Evolutionary conservation across 1,284 basidiomycete species (phyloP).

Genomic region (Trametes polyzona): DNA sequence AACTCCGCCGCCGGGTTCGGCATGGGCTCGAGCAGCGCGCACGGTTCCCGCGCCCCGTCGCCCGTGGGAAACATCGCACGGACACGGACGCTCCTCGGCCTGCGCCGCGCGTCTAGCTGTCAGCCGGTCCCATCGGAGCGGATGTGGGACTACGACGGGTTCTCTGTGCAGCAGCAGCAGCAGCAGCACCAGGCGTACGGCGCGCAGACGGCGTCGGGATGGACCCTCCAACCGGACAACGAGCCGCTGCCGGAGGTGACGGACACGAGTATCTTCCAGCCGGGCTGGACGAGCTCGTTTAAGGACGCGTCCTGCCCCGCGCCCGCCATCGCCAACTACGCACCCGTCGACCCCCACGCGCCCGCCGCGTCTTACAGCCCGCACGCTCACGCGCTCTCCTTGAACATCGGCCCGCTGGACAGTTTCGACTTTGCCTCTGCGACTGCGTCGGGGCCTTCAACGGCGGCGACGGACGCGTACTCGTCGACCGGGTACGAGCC

Average conservation of each 20-base stretch:
- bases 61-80: slow-evolving; percentile 50
- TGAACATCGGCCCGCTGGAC: slow-evolving; percentile 24
- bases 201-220: slow-evolving; percentile 29
- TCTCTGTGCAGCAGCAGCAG: slow-evolving; percentile 10
- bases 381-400: slow-evolving; percentile 30
- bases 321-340: slow-evolving; percentile 31
- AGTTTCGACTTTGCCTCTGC: slow-evolving; percentile 16
- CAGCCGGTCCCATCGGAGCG: slow-evolving; percentile 34
- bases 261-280: slow-evolving; percentile 52
- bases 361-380: slow-evolving; percentile 29
- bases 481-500: slow-evolving; percentile 8
- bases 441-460: slow-evolving; percentile 16
- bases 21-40: slow-evolving; percentile 26
- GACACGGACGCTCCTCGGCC: slow-evolving; percentile 41
- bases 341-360: slow-evolving; percentile 25
- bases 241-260: slow-evolving; percentile 55
- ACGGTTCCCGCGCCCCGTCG: slow-evolving; percentile 45
- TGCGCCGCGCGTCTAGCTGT: slow-evolving; percentile 47
- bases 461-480: slow-evolving; percentile 17
- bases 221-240: slow-evolving; percentile 42
- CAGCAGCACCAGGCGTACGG: background rate
- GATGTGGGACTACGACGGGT: slow-evolving; percentile 25
- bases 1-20: slow-evolving; percentile 19
- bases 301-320: slow-evolving; percentile 35
- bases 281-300: slow-evolving; percentile 39